Conservation (phyloP, 371 early-diverging fungal species). For the Choanephora cucurbitarum region DNA sequence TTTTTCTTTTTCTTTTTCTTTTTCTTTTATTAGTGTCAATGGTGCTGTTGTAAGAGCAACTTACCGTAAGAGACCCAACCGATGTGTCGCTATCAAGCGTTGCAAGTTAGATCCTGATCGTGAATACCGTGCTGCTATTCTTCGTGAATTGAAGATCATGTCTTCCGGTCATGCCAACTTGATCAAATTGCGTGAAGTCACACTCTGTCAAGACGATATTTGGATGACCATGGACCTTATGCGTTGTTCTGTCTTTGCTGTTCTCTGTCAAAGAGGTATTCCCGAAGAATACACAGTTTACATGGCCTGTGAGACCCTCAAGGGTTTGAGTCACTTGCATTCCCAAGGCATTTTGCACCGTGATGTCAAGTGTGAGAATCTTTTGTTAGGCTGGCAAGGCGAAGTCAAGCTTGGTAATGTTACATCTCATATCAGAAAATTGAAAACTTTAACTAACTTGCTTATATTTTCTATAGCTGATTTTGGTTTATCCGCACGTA, state of each 20-base stretch:
- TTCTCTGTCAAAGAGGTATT: constrained; percentile 45
- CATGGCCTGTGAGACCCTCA: constrained; percentile 41
- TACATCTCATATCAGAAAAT: not conserved
- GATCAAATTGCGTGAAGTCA: constrained; percentile 44
- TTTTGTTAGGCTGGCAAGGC: constrained; percentile 49
- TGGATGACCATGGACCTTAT: constrained; percentile 54
- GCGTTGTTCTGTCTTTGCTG: constrained; percentile 50
- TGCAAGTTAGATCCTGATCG: constrained; percentile 46
- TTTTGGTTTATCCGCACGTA: constrained; percentile 52
- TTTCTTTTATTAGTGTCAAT: constrained; percentile 36
- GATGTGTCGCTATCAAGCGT: constrained; percentile 48
- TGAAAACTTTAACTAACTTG: not conserved
- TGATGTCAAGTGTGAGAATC: constrained; percentile 56
- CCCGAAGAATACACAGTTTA: constrained; percentile 48
- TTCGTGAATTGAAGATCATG: constrained; percentile 52
- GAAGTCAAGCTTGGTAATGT: constrained; percentile 47
- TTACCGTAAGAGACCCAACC: constrained; percentile 34
- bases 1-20: not conserved
- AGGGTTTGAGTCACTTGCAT: constrained; percentile 44
- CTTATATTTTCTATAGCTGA: constrained; percentile 35
- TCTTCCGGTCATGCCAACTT: constrained; percentile 44
- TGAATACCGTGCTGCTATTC: constrained; percentile 47
- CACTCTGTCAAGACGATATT: constrained; percentile 41
- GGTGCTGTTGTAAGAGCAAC: constrained; percentile 45
- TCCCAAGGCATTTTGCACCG: constrained; percentile 50